Evolutionary conservation across 2,329 filamentous ascomycete species (phyloP), one percentile per base, ranked within the genome.

Genomic region (Claviceps lovelessii): DNA sequence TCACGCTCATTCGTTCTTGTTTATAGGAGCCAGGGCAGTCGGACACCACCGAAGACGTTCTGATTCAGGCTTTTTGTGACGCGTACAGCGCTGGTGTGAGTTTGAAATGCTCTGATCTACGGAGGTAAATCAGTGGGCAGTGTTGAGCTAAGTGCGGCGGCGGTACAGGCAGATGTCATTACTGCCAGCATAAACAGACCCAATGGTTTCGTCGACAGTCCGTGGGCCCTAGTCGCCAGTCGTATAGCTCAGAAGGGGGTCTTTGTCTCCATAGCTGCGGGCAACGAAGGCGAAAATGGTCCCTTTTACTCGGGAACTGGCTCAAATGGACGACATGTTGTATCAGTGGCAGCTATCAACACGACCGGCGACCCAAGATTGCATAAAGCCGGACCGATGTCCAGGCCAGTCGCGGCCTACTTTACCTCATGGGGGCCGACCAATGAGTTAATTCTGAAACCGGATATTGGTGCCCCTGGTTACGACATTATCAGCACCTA

Each of bases 401-500:
- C 57, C 10, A 60, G 56, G 4, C 64, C 68, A 0, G 68, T 70
- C n/a, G 66, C 76, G 4, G 73, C 70, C 35, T 66, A 66, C 6
- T 79, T 72, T 60, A 76, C 72, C 6, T 73, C 73, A 28, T 78
- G 76, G 75, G 76, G 76, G 1, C 75, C 74, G 1, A 73, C 72
- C 0, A 76, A 74, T 57, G 76, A 79, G 54, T 66, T 78, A 3
- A 65, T 73, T 33, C 65, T 78, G 53, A 78, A 77, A 59, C 76
- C 76, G 5, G 72, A 79, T 50, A 65, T 79, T 51, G 70, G 72
- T 15, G 72, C 74, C 0, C 76, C 76, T 1, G 76, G 77, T 13
- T 72, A 70, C 51, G 65, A 72, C 35, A 77, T 81, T 49, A 67
- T 76, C 54, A 77, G 74, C 47, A 79, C 76, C 2, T 73, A 72